Evolutionary conservation across 768 basidiomycete species (phyloP).

Genomic region (Boletus sensibilis): DNA sequence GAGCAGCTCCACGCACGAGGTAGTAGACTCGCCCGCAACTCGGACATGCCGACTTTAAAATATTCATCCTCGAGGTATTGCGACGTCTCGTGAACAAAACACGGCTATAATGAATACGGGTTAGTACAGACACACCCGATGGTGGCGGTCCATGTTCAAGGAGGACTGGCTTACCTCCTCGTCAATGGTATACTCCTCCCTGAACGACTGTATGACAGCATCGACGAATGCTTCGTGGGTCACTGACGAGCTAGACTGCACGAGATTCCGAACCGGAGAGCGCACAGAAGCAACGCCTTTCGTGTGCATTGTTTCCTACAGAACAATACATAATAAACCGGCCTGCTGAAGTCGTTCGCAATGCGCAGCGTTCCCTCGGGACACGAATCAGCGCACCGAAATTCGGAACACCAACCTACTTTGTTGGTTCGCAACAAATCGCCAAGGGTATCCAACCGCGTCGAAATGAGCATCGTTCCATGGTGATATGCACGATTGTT

Average conservation of each 20-base stretch:
- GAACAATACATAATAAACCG: not conserved
- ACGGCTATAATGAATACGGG: slow-evolving; percentile 32
- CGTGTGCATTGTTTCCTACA: slow-evolving; percentile 74
- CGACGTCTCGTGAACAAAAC: slow-evolving; percentile 45
- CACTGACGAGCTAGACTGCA: slow-evolving; percentile 46
- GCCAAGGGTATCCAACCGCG: slow-evolving; percentile 67
- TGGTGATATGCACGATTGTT: slow-evolving; percentile 93
- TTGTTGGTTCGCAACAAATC: slow-evolving; percentile 66
- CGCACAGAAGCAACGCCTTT: slow-evolving; percentile 89
- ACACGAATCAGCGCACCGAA: not conserved
- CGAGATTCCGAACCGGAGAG: slow-evolving; percentile 87
- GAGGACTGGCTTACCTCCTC: slow-evolving; percentile 31
- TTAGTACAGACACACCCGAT: not conserved
- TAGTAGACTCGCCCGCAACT: slow-evolving; percentile 57
- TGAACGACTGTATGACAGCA: slow-evolving; percentile 70
- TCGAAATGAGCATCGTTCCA: slow-evolving; percentile 96
- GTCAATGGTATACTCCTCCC: slow-evolving; percentile 47
- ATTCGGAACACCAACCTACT: slow-evolving; percentile 39
- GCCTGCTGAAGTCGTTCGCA: not conserved
- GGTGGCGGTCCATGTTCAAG: not conserved
- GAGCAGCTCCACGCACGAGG: not conserved
- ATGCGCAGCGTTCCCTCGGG: not conserved
- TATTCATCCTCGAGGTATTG: slow-evolving; percentile 50
- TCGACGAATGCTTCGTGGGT: slow-evolving; percentile 70
- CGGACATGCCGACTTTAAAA: slow-evolving; percentile 66